These are phyloP conservation scores for Laburnicola sp. DNA, from an alignment of 2,329 filamentous ascomycete genomes.

Conservation along the genomic window DNA sequence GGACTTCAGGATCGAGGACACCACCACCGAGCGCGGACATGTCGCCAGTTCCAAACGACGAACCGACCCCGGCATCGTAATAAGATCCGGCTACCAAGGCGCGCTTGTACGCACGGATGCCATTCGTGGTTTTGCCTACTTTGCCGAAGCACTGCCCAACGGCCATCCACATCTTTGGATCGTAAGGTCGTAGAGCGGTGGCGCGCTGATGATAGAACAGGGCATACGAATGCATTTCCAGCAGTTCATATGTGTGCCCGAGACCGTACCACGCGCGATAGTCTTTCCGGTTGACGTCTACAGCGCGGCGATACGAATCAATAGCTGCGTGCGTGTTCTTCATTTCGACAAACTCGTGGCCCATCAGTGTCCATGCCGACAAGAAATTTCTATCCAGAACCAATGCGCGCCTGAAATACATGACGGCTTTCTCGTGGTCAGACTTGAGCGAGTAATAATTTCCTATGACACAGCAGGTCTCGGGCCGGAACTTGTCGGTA, in stretches of 20 bases:
- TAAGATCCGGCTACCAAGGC: conserved; percentile 86
- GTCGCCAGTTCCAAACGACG: conserved; percentile 53
- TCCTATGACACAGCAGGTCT: conserved; percentile 94
- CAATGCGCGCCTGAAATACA: conserved; percentile 92
- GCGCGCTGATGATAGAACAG: conserved; percentile 98
- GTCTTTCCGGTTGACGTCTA: conserved; percentile 93
- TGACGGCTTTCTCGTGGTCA: conserved; percentile 95
- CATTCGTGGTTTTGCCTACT: conserved; percentile 83
- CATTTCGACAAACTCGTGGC: conserved; percentile 96
- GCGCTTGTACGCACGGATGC: conserved; percentile 92
- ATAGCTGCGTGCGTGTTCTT: conserved; percentile 99
- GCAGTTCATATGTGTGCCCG: conserved; percentile 93
- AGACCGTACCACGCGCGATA: conserved; percentile 98
- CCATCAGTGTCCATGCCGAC: conserved; percentile 98
- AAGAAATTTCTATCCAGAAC: conserved; percentile 88
- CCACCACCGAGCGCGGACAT: conserved; percentile 50
- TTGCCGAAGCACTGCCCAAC: conserved; percentile 90
- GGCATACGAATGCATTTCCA: conserved; percentile 97
- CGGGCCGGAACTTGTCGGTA: conserved; percentile 93
- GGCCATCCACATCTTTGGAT: conserved; percentile 98
- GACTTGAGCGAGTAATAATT: conserved; percentile 97
- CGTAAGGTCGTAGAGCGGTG: conserved; percentile 88
- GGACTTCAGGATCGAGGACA: conserved; percentile 83
- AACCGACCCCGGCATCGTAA: conserved; percentile 66
- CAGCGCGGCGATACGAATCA: conserved; percentile 91